Conservation (phyloP, 2,329 filamentous ascomycete genomes). For the Microsporum canis region DNA sequence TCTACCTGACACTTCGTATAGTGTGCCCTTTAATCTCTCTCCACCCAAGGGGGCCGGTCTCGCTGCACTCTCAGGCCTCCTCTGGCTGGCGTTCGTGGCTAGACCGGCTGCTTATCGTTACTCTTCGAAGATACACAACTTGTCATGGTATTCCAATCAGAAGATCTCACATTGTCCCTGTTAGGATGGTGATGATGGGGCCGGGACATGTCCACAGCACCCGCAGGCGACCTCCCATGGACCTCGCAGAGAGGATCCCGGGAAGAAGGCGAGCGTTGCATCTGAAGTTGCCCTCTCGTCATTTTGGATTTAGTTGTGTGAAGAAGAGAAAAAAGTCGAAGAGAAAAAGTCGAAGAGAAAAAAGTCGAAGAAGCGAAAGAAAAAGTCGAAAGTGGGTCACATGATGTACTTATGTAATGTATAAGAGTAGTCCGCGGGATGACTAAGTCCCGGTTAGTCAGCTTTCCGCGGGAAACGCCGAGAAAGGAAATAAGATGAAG, state of each 20-base stretch:
- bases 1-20: neutral
- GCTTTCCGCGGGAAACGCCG: neutral
- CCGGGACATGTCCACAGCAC: conserved; percentile 54
- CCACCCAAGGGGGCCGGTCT: neutral
- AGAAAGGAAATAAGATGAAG: neutral
- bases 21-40: neutral
- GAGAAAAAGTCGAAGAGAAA: neutral
- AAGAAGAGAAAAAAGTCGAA: conserved; percentile 39
- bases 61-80: neutral
- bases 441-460: neutral
- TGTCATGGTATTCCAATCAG: conserved; percentile 40
- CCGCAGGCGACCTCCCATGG: conserved; percentile 32
- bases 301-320: conserved; percentile 68
- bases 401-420: neutral
- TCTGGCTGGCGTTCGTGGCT: too few species aligned
- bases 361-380: neutral
- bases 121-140: conserved; percentile 13
- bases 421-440: neutral
- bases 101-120: too few species aligned
- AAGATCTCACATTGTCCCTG: conserved; percentile 50
- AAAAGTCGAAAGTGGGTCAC: neutral
- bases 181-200: conserved; percentile 51
- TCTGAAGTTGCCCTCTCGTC: conserved; percentile 57
- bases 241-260: conserved; percentile 28
- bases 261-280: conserved; percentile 41